A percentile compares a stretch with the other conserved stretches of the same genome.
Conservation (phyloP, 768 basidiomycete species). For the Paxillus rubicundulus region DNA sequence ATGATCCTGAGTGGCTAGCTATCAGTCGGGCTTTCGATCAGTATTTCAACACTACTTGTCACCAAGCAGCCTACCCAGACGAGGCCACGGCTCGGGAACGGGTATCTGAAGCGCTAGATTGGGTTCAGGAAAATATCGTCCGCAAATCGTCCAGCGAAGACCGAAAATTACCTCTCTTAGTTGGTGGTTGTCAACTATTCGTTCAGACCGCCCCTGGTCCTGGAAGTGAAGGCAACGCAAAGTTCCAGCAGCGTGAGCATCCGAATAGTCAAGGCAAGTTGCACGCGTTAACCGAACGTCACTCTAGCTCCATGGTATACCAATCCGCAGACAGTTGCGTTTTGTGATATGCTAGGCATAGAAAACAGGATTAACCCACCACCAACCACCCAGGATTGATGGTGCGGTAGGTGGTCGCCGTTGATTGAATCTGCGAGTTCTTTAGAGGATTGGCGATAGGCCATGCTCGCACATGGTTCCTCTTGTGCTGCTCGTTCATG, state of each 20-base stretch:
- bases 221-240: conserved; percentile 37
- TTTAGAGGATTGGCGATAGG: neutral
- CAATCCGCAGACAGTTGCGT: conserved; percentile 87
- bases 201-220: conserved; percentile 61
- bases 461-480: too few species aligned
- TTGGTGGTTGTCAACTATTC: conserved; percentile 66
- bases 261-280: neutral
- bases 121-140: conserved; percentile 63
- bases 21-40: conserved; percentile 86
- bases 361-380: conserved; percentile 62
- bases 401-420: neutral
- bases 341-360: conserved; percentile 76
- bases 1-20: conserved; percentile 92
- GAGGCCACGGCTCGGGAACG: conserved; percentile 46
- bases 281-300: conserved; percentile 1
- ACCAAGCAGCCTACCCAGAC: conserved; percentile 60
- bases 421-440: neutral
- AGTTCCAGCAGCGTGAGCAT: conserved; percentile 39
- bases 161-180: conserved; percentile 16
- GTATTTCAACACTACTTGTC: conserved; percentile 55
- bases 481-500: too few species aligned
- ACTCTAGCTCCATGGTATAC: conserved; percentile 68
- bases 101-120: conserved; percentile 58
- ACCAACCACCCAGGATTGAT: conserved; percentile 2
- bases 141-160: conserved; percentile 6